A percentile compares a stretch with the other conserved stretches of the same genome.
Evolutionary conservation across 108 stramenopile genomes (phyloP).

Genomic region (Cyclostephanos invisitatus): DNA sequence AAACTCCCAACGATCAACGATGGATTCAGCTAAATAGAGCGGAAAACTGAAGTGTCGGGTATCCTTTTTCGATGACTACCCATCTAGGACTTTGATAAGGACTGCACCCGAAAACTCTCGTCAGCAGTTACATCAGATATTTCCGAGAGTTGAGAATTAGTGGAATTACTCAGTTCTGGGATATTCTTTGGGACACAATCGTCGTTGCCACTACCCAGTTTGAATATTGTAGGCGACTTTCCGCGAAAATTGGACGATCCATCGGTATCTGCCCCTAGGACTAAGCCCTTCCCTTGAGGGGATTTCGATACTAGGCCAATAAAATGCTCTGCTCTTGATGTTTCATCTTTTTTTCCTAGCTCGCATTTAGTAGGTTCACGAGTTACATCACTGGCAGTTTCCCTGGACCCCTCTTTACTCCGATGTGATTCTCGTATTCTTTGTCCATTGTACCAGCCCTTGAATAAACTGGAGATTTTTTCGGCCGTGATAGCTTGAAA

Average conservation of each 20-base stretch:
- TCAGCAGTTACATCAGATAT: not conserved
- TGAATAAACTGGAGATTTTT: not conserved
- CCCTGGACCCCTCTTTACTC: not conserved
- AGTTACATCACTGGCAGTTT: not conserved
- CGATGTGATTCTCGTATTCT: not conserved
- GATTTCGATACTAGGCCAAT: not conserved
- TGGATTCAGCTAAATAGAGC: too few species aligned
- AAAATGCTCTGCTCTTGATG: not conserved
- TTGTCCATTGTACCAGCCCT: not conserved
- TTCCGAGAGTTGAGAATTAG: not conserved
- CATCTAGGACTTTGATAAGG: not conserved
- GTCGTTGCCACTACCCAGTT: conserved; percentile 11
- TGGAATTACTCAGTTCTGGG: not conserved
- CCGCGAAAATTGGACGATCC: conserved; percentile 11
- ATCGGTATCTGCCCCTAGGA: not conserved
- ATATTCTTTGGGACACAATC: not conserved
- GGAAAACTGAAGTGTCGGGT: too few species aligned
- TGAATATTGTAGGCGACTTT: conserved; percentile 20
- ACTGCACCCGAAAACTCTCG: not conserved
- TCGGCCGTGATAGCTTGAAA: too few species aligned
- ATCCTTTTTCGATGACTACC: too few species aligned
- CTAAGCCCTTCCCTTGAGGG: not conserved
- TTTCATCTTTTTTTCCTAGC: not conserved
- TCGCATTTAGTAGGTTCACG: not conserved
- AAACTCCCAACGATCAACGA: too few species aligned